A percentile compares a stretch with the other conserved stretches of the same genome.
phyloP scores from a whole-genome alignment of 495 filamentous ascomycete species.

The Tuber indicum region DNA sequence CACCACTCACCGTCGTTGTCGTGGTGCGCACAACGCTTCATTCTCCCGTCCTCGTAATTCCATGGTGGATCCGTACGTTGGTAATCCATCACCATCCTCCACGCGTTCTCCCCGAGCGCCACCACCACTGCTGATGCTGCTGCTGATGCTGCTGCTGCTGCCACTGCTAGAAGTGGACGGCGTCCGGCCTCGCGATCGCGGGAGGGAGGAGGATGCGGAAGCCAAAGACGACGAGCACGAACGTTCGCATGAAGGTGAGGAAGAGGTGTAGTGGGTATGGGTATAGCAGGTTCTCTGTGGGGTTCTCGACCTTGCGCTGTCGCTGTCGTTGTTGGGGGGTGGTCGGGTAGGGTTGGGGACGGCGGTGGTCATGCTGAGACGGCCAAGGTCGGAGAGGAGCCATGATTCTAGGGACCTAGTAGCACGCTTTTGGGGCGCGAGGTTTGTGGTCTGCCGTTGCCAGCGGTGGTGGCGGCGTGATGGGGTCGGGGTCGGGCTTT shows the following conservation, averaged over 20 bases:
- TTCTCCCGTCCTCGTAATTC: neutral
- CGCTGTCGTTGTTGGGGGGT: neutral
- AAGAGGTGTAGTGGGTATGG: neutral
- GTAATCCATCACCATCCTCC: conserved; percentile 2
- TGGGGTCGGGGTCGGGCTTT: neutral
- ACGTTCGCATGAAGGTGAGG: neutral
- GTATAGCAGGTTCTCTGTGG: neutral
- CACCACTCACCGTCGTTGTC: too few relatives aligned
- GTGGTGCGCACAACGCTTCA: conserved; percentile 5
- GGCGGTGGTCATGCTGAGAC: conserved; percentile 19
- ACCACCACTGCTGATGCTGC: neutral
- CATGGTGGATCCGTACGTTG: neutral
- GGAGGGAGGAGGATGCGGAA: neutral
- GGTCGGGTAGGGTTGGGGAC: neutral
- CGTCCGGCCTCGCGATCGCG: neutral
- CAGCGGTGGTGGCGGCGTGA: neutral
- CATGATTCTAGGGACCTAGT: conserved; percentile 22
- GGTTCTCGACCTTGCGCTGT: neutral
- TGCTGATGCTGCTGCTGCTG: too few relatives aligned
- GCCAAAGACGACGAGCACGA: conserved; percentile 6
- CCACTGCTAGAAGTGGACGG: neutral
- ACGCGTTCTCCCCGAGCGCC: neutral
- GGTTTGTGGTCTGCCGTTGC: neutral
- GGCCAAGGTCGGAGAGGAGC: conserved; percentile 30
- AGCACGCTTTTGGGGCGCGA: conserved; percentile 6